Percentiles rank a stretch among this genome's conserved stretches.
These are phyloP conservation scores for Flaveria ramosissima DNA, from an alignment of 129 eudicot species.

Conservation along the genomic window DNA sequence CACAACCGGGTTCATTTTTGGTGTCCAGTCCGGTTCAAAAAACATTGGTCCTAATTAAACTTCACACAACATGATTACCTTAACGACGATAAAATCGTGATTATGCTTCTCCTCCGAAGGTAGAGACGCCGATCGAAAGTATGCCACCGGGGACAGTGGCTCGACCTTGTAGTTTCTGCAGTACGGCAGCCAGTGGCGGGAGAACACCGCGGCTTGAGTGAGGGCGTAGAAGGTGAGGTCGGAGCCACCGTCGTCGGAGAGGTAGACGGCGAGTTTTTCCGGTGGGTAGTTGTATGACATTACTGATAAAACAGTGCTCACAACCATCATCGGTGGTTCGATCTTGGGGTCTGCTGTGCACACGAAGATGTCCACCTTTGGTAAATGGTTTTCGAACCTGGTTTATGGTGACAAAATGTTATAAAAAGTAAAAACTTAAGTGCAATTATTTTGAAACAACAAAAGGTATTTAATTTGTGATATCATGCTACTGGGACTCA, in stretches of 20 bases:
- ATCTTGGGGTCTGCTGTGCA: conserved; percentile 80
- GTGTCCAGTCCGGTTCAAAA: too few relatives aligned
- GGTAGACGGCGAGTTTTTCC: conserved; percentile 65
- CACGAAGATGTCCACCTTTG: conserved; percentile 65
- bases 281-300: conserved; percentile 84
- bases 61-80: conserved; percentile 36
- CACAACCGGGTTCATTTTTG: too few relatives aligned
- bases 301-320: conserved; percentile 76
- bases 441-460: too few relatives aligned
- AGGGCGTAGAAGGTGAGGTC: conserved; percentile 74
- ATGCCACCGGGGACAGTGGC: conserved; percentile 65
- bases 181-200: conserved; percentile 76
- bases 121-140: conserved; percentile 43
- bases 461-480: too few relatives aligned
- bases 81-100: conserved; percentile 37
- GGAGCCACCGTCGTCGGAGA: conserved; percentile 84
- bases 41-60: neutral
- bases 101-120: conserved; percentile 30
- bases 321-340: conserved; percentile 84
- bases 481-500: too few relatives aligned
- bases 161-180: conserved; percentile 65
- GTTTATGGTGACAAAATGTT: neutral
- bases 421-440: neutral
- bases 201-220: conserved; percentile 58
- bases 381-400: conserved; percentile 61